A percentile compares a stretch with the other conserved stretches of the same genome.
These are phyloP conservation scores for Helenozyma baotianmanensis DNA, from an alignment of 805 yeast genomes.

Conservation along the genomic window DNA sequence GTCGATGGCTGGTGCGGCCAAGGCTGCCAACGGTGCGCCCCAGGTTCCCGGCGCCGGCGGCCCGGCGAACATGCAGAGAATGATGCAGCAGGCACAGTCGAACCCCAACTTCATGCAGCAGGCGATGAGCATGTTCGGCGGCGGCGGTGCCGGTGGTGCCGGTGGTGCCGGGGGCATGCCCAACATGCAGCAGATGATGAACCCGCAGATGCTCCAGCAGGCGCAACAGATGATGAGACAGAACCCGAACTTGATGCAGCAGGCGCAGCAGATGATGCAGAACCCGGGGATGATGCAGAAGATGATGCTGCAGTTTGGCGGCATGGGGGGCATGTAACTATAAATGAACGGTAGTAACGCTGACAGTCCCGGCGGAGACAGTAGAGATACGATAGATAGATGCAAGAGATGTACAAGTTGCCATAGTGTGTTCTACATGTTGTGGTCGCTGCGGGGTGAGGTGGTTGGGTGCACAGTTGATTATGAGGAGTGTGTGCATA, in stretches of 20 bases:
- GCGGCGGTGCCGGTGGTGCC: conserved; percentile 43
- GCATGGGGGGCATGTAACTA: conserved; percentile 36
- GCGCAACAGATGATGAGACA: conserved; percentile 44
- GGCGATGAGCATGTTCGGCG: conserved; percentile 59
- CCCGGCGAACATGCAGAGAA: conserved; percentile 45
- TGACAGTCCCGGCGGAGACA: no score
- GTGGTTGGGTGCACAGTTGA: no score
- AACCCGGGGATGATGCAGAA: conserved; percentile 67
- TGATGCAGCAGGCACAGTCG: conserved; percentile 53
- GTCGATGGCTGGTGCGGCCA: conserved; percentile 74
- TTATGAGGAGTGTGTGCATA: no score
- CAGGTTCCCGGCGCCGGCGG: conserved; percentile 22
- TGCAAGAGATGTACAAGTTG: no score
- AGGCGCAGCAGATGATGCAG: conserved; percentile 41
- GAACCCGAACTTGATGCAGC: conserved; percentile 43
- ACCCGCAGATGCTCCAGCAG: conserved; percentile 44
- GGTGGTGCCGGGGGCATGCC: conserved; percentile 33
- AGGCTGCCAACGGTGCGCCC: conserved; percentile 38
- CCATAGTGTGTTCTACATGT: no score
- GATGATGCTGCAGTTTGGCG: conserved; percentile 71
- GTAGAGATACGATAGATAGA: no score
- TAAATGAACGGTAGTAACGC: no score
- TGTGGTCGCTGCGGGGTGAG: no score
- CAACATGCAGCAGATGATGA: conserved; percentile 38
- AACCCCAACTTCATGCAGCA: conserved; percentile 52